Conservation (phyloP, 495 filamentous ascomycete genomes). For the Aspergillus nanangensis region DNA sequence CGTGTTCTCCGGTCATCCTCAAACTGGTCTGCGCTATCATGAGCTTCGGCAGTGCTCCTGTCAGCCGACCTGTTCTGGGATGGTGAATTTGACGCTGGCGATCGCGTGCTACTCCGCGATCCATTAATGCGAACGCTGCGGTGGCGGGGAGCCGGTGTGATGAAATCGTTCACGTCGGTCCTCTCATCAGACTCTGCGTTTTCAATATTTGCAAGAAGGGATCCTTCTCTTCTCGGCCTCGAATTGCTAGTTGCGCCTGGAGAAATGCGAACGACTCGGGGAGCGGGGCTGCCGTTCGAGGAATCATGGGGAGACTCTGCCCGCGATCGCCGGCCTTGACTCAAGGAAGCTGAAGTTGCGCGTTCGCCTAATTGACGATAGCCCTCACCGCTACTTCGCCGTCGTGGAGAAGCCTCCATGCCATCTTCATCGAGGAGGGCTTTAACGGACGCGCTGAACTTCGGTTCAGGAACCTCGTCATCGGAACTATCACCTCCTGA, state of each 20-base stretch:
- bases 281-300: slow-evolving; percentile 41
- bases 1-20: slow-evolving; percentile 40
- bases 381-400: slow-evolving; percentile 35
- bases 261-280: slow-evolving; percentile 58
- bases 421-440: slow-evolving; percentile 66
- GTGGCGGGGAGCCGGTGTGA: slow-evolving; percentile 61
- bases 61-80: slow-evolving; percentile 33
- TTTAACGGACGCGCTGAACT: slow-evolving; percentile 75
- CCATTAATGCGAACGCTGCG: slow-evolving; percentile 58
- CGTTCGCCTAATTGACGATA: slow-evolving; percentile 26
- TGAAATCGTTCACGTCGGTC: slow-evolving; percentile 44
- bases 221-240: slow-evolving; percentile 31
- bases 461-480: slow-evolving; percentile 68
- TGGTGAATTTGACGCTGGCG: slow-evolving; percentile 38
- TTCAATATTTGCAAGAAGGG: slow-evolving; percentile 28
- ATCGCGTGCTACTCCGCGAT: slow-evolving; percentile 34
- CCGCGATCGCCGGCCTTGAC: slow-evolving; percentile 33
- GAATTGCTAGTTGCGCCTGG: slow-evolving; percentile 29
- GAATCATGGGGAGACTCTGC: slow-evolving; percentile 35
- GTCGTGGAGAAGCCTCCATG: slow-evolving; percentile 47
- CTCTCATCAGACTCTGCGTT: slow-evolving; percentile 25
- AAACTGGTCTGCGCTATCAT: slow-evolving; percentile 37
- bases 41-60: slow-evolving; percentile 28
- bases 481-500: slow-evolving; percentile 67
- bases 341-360: slow-evolving; percentile 17